Evolutionary conservation across 2,329 filamentous ascomycete species (phyloP).

Genomic region (Pseudogymnoascus sp.): DNA sequence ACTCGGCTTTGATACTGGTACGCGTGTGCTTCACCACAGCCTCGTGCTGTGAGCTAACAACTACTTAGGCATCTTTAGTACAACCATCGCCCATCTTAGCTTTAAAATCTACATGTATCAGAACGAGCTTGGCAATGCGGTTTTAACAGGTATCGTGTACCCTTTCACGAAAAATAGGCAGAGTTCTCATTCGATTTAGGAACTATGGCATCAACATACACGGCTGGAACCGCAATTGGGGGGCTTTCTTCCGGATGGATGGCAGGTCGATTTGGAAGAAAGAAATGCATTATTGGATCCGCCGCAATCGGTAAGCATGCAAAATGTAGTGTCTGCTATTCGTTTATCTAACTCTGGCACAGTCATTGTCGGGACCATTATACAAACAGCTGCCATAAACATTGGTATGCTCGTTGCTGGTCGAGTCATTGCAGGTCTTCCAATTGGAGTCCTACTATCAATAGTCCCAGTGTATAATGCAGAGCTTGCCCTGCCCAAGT

Average conservation of each 20-base stretch:
- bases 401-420: slow-evolving; percentile 37
- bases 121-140: not conserved
- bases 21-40: not conserved
- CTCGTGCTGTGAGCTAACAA: not conserved
- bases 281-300: not conserved
- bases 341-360: not conserved
- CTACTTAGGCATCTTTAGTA: not conserved
- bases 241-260: not conserved
- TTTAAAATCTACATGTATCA: not conserved
- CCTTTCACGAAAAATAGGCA: not conserved
- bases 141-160: not conserved
- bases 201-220: not conserved
- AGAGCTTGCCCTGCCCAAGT: slow-evolving; percentile 22
- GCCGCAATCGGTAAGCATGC: not conserved
- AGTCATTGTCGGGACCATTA: slow-evolving; percentile 20
- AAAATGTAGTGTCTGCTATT: not conserved
- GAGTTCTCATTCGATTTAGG: not conserved
- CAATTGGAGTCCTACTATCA: slow-evolving; percentile 30
- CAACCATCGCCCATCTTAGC: not conserved
- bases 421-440: slow-evolving; percentile 43
- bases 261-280: not conserved
- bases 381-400: slow-evolving; percentile 24
- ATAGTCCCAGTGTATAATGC: slow-evolving; percentile 24
- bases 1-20: not conserved
- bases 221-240: not conserved